phyloP scores from a whole-genome alignment of 1,284 basidiomycete species.

The Sporisorium iseilematis-ciliati region DNA sequence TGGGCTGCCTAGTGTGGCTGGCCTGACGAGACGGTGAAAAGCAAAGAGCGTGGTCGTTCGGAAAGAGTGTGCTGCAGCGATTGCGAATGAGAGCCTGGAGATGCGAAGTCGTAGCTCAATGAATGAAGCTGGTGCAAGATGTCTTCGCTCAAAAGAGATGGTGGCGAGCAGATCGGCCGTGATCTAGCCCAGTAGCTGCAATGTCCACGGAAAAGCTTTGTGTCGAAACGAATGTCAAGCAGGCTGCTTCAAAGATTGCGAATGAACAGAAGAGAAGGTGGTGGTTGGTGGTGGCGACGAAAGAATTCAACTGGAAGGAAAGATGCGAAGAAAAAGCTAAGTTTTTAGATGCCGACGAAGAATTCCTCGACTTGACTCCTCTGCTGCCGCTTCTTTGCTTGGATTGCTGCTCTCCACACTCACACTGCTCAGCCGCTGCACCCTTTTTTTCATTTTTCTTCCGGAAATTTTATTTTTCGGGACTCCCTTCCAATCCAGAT shows the following conservation, averaged over 20 bases:
- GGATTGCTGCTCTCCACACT: too few species aligned
- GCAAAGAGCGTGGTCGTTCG: background rate
- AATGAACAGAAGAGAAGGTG: background rate
- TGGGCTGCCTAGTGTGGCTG: too few species aligned
- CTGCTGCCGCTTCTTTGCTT: background rate
- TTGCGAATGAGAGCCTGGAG: too few species aligned
- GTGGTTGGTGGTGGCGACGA: conserved; percentile 8
- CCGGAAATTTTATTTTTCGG: background rate
- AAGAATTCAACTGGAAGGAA: background rate
- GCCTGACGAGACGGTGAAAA: too few species aligned
- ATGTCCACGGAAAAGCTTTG: too few species aligned
- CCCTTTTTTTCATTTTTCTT: background rate
- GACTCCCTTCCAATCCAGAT: background rate
- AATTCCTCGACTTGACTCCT: background rate
- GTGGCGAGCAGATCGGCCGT: conserved; percentile 1
- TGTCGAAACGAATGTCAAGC: too few species aligned
- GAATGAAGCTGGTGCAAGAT: too few species aligned
- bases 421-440: too few species aligned
- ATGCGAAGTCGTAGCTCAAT: background rate
- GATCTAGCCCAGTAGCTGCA: background rate
- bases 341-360: conserved; percentile 6
- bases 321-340: background rate
- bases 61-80: background rate
- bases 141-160: background rate
- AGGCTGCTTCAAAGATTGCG: too few species aligned